Base-by-base conservation (phyloP, 179 eudicot species). In the Beta lomatogona region DNA sequence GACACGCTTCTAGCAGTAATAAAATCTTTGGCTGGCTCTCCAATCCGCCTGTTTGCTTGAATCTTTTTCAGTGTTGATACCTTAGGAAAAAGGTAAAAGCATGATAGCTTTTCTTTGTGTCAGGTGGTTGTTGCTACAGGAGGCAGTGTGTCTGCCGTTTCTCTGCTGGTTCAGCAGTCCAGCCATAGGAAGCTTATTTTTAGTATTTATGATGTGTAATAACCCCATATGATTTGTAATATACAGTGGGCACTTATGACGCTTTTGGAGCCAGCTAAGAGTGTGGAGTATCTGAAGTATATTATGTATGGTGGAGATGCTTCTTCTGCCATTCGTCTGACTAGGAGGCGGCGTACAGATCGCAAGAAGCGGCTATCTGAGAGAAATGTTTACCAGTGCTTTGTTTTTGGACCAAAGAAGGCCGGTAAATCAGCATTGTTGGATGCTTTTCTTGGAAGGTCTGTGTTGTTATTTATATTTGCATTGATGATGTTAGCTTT, bases 221-320 rank as follows among this genome's bases (percentile, higher is more conserved):
- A 75, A 31, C 8, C 83, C n/a, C 64, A 61, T 70, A 69, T 31
- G 12, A 63, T 55, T 76, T 71, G n/a, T 58, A 53, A 71, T 77
- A 12, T 88, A 87, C 89, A 96, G 99, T 96, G 99, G 99, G 89
- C 93, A 77, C 91, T 96, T 74, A 94, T 96, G 99, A 92, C 99
- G 10, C 91, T 89, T 85, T 84, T 93, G 66, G 99, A 96, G 78
- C 98, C 99, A 79, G 86, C 92, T 75, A 90, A 86, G 85, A 87
- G 92, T 79, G 89, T 96, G 75, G 99, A 94, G 90, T 91, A 91
- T 84, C 89, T 94, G 82, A 92, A 91, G 68, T 96, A 94, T 73
- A 83, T 94, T 79, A 94, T 93, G 84, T 96, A 93, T 83, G 88
- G 89, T 83, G 95, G 95, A 82, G 98, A 94, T 79, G 94, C 94